phyloP scores from a whole-genome alignment of 768 basidiomycete species.

The Cubamyces sp. region DNA sequence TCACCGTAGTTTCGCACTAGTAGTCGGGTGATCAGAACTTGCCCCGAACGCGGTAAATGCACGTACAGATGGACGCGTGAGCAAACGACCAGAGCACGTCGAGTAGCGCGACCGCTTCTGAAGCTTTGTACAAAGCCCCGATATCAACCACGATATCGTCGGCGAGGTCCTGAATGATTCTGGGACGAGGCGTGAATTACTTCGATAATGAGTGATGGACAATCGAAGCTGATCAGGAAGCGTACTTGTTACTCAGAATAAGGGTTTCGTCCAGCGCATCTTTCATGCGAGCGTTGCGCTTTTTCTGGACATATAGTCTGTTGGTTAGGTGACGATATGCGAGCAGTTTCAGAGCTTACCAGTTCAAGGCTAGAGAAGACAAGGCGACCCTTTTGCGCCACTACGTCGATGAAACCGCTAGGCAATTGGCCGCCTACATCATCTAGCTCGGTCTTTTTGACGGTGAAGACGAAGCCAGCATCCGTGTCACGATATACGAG shows the following conservation, averaged over 20 bases:
- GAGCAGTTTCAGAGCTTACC: conserved; percentile 45
- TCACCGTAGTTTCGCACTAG: conserved; percentile 56
- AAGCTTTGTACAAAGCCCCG: conserved; percentile 85
- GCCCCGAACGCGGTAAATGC: background rate
- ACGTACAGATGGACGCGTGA: conserved; percentile 77
- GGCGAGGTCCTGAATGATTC: conserved; percentile 81
- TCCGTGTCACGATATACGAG: conserved; percentile 67
- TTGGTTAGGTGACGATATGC: background rate
- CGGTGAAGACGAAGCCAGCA: conserved; percentile 67
- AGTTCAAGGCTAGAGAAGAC: conserved; percentile 81
- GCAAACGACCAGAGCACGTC: conserved; percentile 94
- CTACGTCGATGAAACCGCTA: conserved; percentile 69
- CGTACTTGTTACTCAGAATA: conserved; percentile 79
- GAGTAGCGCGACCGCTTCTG: conserved; percentile 88
- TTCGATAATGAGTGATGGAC: background rate
- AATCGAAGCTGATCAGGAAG: background rate
- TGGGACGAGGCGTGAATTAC: conserved; percentile 32
- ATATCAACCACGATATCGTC: conserved; percentile 69
- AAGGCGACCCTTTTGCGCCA: conserved; percentile 69
- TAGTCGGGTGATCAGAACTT: background rate
- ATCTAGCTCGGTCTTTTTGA: conserved; percentile 71
- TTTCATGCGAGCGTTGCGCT: conserved; percentile 86
- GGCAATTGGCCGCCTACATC: conserved; percentile 52
- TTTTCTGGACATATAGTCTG: conserved; percentile 55
- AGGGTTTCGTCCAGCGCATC: conserved; percentile 91